Base-by-base conservation (phyloP, 2,329 filamentous ascomycete species). In the Lachnellula arida region DNA sequence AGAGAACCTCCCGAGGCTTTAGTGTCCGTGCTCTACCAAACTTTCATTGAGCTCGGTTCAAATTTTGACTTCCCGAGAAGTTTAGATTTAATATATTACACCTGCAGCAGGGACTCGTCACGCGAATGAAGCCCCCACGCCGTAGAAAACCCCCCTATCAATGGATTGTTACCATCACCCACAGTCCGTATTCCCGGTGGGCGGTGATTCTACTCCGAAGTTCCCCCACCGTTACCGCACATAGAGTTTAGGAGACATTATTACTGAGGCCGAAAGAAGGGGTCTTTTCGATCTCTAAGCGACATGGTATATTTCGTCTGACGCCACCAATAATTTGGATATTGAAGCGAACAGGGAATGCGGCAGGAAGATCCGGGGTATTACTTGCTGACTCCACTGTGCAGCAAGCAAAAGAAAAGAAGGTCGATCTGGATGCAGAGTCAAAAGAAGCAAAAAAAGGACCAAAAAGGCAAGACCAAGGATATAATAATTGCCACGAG, bases 241-340 rank as follows among this genome's bases (percentile, higher is more conserved):
- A 43, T n/a, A 9, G 22, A 23, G 19, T 19, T 19, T 23, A 23
- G 22, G 9, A 32, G 28, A 11, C 9, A 11, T 11, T 11, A 11
- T 11, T 11, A 32, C 28, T 11, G 28, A 32, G 28, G 28, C 28
- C 28, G 9, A 32, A 32, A 32, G 28, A 32, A 32, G 28, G 28
- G 28, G 28, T 32, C 8, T 32, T 11, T 32, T 23, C 19, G 19
- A 19, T 19, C 8, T 25, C 34, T 47, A 49, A 42, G 15, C n/a
- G 42, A 19, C 49, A 57, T 54, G 47, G 40, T 22, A 58, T 51
- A 50, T 51, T 55, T 49, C 46, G 25, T 35, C 43, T 34, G 19
- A 51, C 57, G 62, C 62, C 60, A 64, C 60, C 56, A 61, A 64
- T 61, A 62, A 56, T 60, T 42, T 52, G 51, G 54, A 59, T 50